Base-by-base conservation (phyloP, 2,329 filamentous ascomycete species). In the Trichoderma afroharzianum region DNA sequence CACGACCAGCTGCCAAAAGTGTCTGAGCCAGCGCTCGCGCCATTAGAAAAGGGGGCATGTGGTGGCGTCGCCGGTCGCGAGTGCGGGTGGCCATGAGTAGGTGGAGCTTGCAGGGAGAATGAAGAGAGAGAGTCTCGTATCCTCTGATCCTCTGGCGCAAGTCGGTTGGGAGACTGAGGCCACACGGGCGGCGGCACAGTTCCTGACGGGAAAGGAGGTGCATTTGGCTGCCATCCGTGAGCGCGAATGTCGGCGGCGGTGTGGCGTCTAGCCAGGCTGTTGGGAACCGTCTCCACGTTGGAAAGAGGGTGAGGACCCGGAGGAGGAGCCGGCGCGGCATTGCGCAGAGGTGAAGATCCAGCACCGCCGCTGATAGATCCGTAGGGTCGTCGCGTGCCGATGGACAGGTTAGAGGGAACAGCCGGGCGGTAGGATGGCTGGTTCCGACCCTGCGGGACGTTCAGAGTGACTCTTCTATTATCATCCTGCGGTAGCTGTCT, bases 231-330 rank as follows among this genome's bases (percentile, higher is more conserved):
- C 90, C 93, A 95, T 47, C 92, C 93, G 79, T 94, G 92, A 76
- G 95, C 92, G 68, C 96, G 91, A 76, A 99, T 98, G 79, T 99
- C 96, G 72, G 96, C 96, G 50, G 95, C 95, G 2, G 96, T 99
- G 82, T 99, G 96, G 73, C 95, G 90, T 74, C 95, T 91, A 58
- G 90, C 88, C 61, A 97, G 85, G 76, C 90, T 94, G 71, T 89
- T 88, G 43, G 91, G 89, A 39, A 89, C 88, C 30, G 88, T 86
- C 76, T 90, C 86, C 36, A 89, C 85, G 71, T 88, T 85, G 21
- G 91, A 88, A 24, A 91, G 85, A 39, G 90, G 90, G 78, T 93
- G 92, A 36, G 90, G 88, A 74, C 82, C 86, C 74, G 85, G 86
- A 64, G 91, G 90, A n/a, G 90, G 88, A 15, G 90, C 88, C 12